Evolutionary conservation across 73 alveolate species (phyloP), one percentile per base, ranked within the genome.

Genomic region (Stentor roeselii): DNA sequence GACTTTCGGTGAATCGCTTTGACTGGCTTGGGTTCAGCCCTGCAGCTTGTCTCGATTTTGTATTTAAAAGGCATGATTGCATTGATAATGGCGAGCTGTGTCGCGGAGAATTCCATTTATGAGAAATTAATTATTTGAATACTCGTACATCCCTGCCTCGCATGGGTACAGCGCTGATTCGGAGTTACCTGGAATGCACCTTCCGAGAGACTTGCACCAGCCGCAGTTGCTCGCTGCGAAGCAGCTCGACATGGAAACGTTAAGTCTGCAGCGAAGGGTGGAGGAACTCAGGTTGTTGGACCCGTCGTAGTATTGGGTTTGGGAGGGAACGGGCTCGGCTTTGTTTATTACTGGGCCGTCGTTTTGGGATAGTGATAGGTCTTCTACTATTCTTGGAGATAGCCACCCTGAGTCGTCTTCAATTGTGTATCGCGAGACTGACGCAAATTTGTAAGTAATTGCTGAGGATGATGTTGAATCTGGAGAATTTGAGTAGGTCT

Each of bases 371-470:
- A 67, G 80, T 30, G 80, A 21, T 67, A 67, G 34, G 11, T 67
- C 80, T 1, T 32, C 37, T 32, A 67, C 80, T 67, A 67, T 67
- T 1, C 80, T n/a, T 30, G 80, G 80, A 67, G 50, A 30, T 21
- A 67, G 21, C 80, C 80, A 67, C n/a, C 80, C 80, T 27, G 80
- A n/a, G 41, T 14, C 27, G 34, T 67, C 80, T 67, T 67, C 42
- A 67, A 67, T 67, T n/a, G 37, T 30, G 34, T 67, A 67, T 21
- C 41, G 27, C 11, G 50, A 36, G 21, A 67, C 41, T 67, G 80
- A 67, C 27, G 80, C 80, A 30, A 30, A 21, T 21, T 67, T 67
- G 34, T 67, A 67, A 30, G 80, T 67, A 0, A 67, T 67, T 67
- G 80, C 80, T 67, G 80, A 67, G 0, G 50, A 27, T 21, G 41